A percentile compares a stretch with the other conserved stretches of the same genome.
phyloP scores from a whole-genome alignment of 805 yeast species.

The Starmerella geochares region DNA sequence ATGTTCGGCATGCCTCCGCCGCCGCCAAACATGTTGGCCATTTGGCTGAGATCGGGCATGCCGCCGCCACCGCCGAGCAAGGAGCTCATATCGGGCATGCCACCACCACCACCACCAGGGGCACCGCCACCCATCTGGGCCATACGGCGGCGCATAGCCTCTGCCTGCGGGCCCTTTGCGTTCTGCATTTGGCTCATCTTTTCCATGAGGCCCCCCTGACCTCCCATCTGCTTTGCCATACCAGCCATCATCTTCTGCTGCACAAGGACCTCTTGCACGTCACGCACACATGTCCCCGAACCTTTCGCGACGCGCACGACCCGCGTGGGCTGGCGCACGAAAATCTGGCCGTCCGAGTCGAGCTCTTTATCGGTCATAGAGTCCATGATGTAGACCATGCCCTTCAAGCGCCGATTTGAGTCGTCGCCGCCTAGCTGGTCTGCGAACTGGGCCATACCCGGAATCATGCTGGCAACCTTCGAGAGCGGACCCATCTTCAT shows the following conservation, averaged over 20 bases:
- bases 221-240: slow-evolving; percentile 67
- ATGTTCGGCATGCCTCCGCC: slow-evolving; percentile 63
- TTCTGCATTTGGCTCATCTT: slow-evolving; percentile 32
- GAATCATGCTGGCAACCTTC: slow-evolving; percentile 90
- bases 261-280: slow-evolving; percentile 81
- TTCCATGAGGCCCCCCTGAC: slow-evolving; percentile 46
- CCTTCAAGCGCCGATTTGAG: slow-evolving; percentile 68
- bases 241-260: slow-evolving; percentile 91
- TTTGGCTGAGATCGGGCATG: slow-evolving; percentile 43
- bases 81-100: slow-evolving; percentile 28
- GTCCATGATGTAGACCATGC: slow-evolving; percentile 85
- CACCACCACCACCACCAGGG: slow-evolving; percentile 27
- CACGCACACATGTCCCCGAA: slow-evolving; percentile 83
- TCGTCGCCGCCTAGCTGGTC: slow-evolving; percentile 87
- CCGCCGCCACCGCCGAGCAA: slow-evolving; percentile 49
- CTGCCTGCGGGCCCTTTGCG: slow-evolving; percentile 35
- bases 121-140: slow-evolving; percentile 39
- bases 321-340: slow-evolving; percentile 72
- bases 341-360: slow-evolving; percentile 77
- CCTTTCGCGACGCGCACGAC: slow-evolving; percentile 88
- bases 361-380: slow-evolving; percentile 90
- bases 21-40: slow-evolving; percentile 49
- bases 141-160: slow-evolving; percentile 40
- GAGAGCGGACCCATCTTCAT: slow-evolving; percentile 95
- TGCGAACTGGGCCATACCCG: slow-evolving; percentile 78